phyloP scores from a whole-genome alignment of 495 filamentous ascomycete genomes.

The Penicillium coffeae region DNA sequence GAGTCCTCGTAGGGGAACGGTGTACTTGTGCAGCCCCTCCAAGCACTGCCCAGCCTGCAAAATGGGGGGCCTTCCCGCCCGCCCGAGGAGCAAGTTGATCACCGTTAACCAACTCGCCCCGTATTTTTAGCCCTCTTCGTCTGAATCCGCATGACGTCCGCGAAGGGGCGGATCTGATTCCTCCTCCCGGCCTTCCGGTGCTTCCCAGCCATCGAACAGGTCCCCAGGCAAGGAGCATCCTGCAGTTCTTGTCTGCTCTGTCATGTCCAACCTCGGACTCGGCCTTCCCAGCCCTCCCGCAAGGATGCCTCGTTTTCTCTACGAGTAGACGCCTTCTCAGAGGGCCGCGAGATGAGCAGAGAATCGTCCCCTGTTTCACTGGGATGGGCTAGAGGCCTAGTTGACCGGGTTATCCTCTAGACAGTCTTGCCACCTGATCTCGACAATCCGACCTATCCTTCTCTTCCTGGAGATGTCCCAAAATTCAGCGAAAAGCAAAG shows the following conservation, averaged over 20 bases:
- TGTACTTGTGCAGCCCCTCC: not conserved
- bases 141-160: conserved; percentile 9
- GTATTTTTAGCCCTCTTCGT: no score
- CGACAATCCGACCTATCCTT: conserved; percentile 10
- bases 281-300: not conserved
- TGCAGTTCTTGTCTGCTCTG: conserved; percentile 18
- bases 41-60: not conserved
- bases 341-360: no score
- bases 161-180: not conserved
- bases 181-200: conserved; percentile 2
- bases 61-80: not conserved
- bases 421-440: conserved; percentile 22
- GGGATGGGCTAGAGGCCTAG: conserved; percentile 1
- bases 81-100: not conserved
- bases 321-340: no score
- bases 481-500: conserved; percentile 4
- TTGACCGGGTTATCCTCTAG: conserved; percentile 20
- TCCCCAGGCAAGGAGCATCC: not conserved
- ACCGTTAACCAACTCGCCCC: no score
- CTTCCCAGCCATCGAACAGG: conserved; percentile 8
- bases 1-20: not conserved
- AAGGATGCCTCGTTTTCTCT: not conserved
- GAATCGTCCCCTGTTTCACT: conserved; percentile 11
- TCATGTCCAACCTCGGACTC: conserved; percentile 25
- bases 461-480: conserved; percentile 6